Percentiles rank a stretch among this genome's conserved stretches.
Evolutionary conservation across 2,329 filamentous ascomycete species (phyloP).

Genomic region (Claviceps paspali): DNA sequence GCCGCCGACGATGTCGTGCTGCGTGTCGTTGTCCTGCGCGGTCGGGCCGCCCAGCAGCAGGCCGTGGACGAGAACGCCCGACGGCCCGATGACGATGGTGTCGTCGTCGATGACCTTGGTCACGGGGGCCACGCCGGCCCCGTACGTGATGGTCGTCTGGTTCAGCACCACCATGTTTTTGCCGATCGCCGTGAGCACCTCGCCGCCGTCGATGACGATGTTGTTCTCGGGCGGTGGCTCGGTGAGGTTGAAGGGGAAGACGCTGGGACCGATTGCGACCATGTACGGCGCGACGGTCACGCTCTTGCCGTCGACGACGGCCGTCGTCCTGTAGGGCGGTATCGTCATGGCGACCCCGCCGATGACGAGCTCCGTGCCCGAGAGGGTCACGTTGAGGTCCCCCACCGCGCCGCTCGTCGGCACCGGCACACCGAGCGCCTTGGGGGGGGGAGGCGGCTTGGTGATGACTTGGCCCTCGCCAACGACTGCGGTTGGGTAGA

Average conservation of each 20-base stretch:
- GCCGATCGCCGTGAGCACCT: constrained; percentile 30
- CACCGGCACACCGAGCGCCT: constrained; percentile 15
- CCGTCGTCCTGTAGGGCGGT: constrained; percentile 19
- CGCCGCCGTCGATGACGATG: constrained; percentile 31
- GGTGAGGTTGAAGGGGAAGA: constrained; percentile 19
- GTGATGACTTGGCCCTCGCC: constrained; percentile 29
- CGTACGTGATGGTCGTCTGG: constrained; percentile 31
- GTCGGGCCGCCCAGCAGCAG: constrained; percentile 27
- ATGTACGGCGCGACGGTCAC: constrained; percentile 22
- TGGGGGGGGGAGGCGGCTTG: constrained; percentile 21
- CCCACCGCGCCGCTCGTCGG: constrained; percentile 24
- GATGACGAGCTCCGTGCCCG: constrained; percentile 24
- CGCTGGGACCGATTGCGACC: constrained; percentile 20
- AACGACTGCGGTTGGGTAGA: constrained; percentile 29
- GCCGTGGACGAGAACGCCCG: constrained; percentile 24
- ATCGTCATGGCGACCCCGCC: constrained; percentile 28
- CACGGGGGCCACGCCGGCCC: constrained; percentile 16
- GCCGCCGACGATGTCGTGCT: constrained; percentile 34
- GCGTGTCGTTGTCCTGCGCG: constrained; percentile 21
- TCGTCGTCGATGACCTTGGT: constrained; percentile 32
- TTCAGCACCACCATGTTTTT: constrained; percentile 24
- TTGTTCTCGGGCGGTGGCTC: constrained; percentile 22
- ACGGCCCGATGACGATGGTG: constrained; percentile 33
- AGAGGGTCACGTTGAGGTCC: constrained; percentile 25
- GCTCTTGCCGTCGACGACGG: constrained; percentile 16